Base-by-base conservation (phyloP, 116 monocot genomes). In the Trichopus zeylanicus region DNA sequence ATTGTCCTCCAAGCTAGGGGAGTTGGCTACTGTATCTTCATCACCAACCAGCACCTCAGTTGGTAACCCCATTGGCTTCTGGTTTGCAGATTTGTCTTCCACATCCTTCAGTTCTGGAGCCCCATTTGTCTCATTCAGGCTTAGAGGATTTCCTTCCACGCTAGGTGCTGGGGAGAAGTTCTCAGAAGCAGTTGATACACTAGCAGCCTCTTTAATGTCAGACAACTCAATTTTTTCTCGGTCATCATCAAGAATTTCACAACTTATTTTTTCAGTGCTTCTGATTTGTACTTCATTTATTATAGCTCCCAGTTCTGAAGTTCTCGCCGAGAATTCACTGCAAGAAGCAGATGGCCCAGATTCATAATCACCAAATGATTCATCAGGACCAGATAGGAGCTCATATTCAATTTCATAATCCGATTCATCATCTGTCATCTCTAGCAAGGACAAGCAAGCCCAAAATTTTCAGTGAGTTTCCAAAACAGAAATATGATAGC, bases 391-490 rank as follows among this genome's bases (percentile, higher is more conserved):
- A 12, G 91, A 91, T 59, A 98, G 69, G 48, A 75, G 69, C 60
- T 98, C 91, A 49, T 98, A 98, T 51, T 88, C 85, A 32, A 91
- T 21, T 47, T 91, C 98, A 56, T 68, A 79, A 28, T 97, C 87
- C 15, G 87, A 82, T 57, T 91, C 90, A 26, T 82, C 84, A 35
- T 91, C 98, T 53, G 91, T 75, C 24, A 38, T 60, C 55, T 84
- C 97, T 90, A 74, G 9, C 11, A 53, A 12, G 31, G 42, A 26
- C 51, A 24, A 24, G n/a, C 49, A 49, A 24, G 8, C 3, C 49
- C 19, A 5, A 37, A 66, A 53, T 11, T 28, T 42, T 16, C 13
- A n/a, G 12, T 42, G 35, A 53, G 51, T 29, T 31, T 24, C 39
- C 10, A 19, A 13, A 33, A 38, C 47, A 20, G 15, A 48, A 59